Conservation (phyloP, 257 asterid species). For the Solanum chiquidenum region DNA sequence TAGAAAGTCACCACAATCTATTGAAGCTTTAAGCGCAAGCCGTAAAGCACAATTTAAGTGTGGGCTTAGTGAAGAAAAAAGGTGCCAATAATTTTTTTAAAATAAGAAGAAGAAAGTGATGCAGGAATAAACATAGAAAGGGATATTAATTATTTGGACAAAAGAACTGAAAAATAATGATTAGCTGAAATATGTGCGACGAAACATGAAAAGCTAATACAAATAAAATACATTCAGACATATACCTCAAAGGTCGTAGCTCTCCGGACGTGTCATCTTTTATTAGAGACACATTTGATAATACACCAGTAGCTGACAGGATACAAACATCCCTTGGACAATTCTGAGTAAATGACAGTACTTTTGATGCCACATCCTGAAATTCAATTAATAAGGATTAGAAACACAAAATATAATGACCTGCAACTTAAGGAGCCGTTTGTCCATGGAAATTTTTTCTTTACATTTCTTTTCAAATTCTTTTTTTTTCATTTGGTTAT, state of each 20-base stretch:
- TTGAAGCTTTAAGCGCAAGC: neutral
- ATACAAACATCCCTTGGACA: neutral
- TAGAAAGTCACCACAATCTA: neutral
- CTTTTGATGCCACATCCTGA: neutral
- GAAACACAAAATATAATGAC: neutral
- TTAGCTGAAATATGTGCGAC: neutral
- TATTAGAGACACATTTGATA: neutral
- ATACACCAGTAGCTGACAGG: neutral
- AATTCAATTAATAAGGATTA: neutral
- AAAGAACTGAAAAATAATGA: neutral
- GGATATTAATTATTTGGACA: neutral
- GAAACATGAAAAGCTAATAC: neutral
- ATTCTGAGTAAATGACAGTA: neutral
- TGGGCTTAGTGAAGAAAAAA: neutral
- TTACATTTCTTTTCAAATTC: neutral
- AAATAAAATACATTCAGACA: neutral
- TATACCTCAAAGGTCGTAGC: neutral
- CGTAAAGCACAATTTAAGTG: neutral
- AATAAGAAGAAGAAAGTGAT: neutral
- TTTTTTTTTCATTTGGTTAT: neutral
- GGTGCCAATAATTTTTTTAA: neutral
- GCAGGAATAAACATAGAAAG: neutral
- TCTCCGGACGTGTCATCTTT: neutral
- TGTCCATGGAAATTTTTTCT: neutral
- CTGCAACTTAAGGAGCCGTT: neutral